Base-by-base conservation (phyloP, 192 early-diverging fungal genomes). In the Mortierella claussenii region DNA sequence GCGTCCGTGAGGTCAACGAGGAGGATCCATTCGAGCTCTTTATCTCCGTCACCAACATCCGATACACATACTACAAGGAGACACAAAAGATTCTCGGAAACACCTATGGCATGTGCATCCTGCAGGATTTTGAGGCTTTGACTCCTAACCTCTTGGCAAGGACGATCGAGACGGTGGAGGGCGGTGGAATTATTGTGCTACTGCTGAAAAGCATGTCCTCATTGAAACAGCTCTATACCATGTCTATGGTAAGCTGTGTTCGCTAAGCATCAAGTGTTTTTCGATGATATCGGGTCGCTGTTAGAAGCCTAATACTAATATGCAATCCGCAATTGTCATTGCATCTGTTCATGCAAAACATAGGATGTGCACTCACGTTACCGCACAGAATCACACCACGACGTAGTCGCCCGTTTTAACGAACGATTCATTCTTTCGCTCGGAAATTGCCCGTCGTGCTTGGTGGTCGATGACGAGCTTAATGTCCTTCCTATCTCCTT, bases 11-110 rank as follows among this genome's bases (percentile, higher is more conserved):
- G 48, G 85, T 93, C 11, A 97, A 99, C 83, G 81, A 88, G 24
- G 95, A 99, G 43, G 96, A 99, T 79, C 97, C 97, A n/a, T 99
- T 99, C 55, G 97, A 99, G 80, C 88, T 99, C 52, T 99, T 99
- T 74, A 88, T 99, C 23, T 87, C 96, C 3, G 91, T 94, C 46
- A 97, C 97, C 28, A 89, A 96, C 69, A 98, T 99, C 73, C 89
- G 96, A 60, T 99, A 99, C 84, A 93, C 96, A 27, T 99, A 98
- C 89, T 99, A 99, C 88, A 99, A 99, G 79, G 97, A 99, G 78
- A 96, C 96, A 21, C 91, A 98, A 65, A 99, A 97, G 78, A 95
- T 99, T 65, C 86, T 99, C 55, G 97, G 97, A 69, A 95, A 96
- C 76, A 99, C 97, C 24, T 99, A 91, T 65, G 97, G 97, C 7